Evolutionary conservation across 495 filamentous ascomycete species (phyloP).

Genomic region (Hyaloscypha bicolor): DNA sequence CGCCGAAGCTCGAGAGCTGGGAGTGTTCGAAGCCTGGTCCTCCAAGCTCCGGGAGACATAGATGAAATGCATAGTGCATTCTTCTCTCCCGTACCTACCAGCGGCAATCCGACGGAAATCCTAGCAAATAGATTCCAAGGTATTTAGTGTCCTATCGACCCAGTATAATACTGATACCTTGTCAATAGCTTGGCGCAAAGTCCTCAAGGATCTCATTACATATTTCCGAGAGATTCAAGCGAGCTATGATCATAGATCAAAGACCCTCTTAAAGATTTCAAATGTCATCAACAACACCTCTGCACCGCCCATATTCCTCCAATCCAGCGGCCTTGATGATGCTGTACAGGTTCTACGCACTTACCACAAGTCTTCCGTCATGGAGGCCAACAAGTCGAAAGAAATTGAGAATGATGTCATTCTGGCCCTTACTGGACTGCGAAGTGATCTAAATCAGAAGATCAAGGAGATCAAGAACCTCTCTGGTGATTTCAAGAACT

Average conservation of each 20-base stretch:
- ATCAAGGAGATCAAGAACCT: constrained; percentile 96
- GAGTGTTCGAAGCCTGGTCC: constrained; percentile 73
- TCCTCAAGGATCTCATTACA: constrained; percentile 90
- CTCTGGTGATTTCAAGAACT: constrained; percentile 92
- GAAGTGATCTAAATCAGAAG: constrained; percentile 90
- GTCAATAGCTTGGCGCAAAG: constrained; percentile 82
- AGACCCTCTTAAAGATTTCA: constrained; percentile 79
- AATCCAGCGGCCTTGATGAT: constrained; percentile 81
- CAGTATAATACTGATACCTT: background rate
- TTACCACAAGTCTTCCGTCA: constrained; percentile 80
- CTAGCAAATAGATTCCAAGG: constrained; percentile 89
- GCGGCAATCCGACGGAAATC: constrained; percentile 84
- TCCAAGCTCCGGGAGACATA: constrained; percentile 62
- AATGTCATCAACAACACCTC: constrained; percentile 81
- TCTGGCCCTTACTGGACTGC: constrained; percentile 77
- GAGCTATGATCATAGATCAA: constrained; percentile 85
- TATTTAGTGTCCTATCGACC: constrained; percentile 43
- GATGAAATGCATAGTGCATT: constrained; percentile 84
- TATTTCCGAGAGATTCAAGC: constrained; percentile 94
- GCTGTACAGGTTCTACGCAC: constrained; percentile 77
- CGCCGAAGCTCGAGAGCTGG: constrained; percentile 75
- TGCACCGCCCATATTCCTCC: constrained; percentile 69
- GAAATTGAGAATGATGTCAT: constrained; percentile 93
- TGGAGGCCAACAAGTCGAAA: constrained; percentile 83
- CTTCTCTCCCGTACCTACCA: constrained; percentile 84